phyloP scores from a whole-genome alignment of 805 yeast genomes.

The Candida tallmaniae region DNA sequence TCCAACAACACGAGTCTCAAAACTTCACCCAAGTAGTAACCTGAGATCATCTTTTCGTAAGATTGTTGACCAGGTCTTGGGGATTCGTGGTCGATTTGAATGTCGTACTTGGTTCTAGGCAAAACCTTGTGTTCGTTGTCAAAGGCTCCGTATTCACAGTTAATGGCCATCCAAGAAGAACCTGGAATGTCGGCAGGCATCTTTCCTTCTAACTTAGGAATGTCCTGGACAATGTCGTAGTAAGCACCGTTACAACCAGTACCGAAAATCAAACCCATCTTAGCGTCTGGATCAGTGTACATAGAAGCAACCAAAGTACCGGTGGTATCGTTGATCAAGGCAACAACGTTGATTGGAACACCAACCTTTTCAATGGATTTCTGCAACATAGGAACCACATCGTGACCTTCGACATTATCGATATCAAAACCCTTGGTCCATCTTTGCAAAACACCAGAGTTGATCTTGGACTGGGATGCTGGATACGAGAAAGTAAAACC shows the following conservation, averaged over 20 bases:
- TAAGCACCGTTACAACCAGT: constrained; percentile 98
- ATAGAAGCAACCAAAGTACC: constrained; percentile 95
- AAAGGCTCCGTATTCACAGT: constrained; percentile 97
- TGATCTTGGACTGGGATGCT: constrained; percentile 74
- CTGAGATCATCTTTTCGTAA: constrained; percentile 96
- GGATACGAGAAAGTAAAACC: constrained; percentile 97
- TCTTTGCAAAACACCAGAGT: constrained; percentile 82
- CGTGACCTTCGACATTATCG: constrained; percentile 87
- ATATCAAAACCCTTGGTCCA: constrained; percentile 99
- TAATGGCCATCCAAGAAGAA: constrained; percentile 84
- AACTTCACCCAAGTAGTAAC: constrained; percentile 92
- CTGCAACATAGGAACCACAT: constrained; percentile 90
- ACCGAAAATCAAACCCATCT: constrained; percentile 95
- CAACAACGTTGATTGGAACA: constrained; percentile 82
- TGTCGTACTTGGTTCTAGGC: constrained; percentile 89
- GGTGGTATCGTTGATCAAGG: constrained; percentile 93
- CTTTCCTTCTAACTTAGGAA: constrained; percentile 78
- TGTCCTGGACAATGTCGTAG: constrained; percentile 66
- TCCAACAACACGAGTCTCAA: constrained; percentile 78
- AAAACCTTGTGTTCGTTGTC: constrained; percentile 81
- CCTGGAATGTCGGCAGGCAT: constrained; percentile 58
- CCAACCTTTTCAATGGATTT: constrained; percentile 56
- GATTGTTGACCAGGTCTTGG: constrained; percentile 97
- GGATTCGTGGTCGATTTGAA: constrained; percentile 72
- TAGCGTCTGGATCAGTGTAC: constrained; percentile 83